phyloP scores from a whole-genome alignment of 345 rosid genomes.

The Citrus cavaleriei region DNA sequence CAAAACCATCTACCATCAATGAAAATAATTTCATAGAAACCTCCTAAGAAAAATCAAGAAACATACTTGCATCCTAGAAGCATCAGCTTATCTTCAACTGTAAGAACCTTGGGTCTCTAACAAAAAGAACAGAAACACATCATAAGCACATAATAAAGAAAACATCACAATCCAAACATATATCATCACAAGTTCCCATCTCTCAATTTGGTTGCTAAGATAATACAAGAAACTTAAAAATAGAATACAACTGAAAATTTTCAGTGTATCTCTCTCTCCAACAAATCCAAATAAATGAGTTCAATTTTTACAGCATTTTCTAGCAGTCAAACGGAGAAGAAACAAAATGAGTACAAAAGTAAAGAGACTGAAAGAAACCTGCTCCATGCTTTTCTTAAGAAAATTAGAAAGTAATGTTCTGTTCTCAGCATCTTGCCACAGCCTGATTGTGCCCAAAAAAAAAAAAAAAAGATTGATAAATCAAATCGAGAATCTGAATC shows the following conservation, averaged over 20 bases:
- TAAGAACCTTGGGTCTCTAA: conserved; percentile 88
- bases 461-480: background rate
- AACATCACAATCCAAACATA: background rate
- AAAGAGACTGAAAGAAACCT: conserved; percentile 40
- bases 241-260: background rate
- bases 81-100: conserved; percentile 77
- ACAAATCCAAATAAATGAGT: background rate
- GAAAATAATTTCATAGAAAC: background rate
- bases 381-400: conserved; percentile 61
- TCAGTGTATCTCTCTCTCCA: background rate
- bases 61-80: conserved; percentile 92
- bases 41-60: conserved; percentile 6
- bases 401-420: conserved; percentile 62
- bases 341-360: background rate
- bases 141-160: background rate
- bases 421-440: conserved; percentile 97
- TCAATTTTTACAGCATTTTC: background rate
- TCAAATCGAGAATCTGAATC: background rate
- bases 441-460: conserved; percentile 35
- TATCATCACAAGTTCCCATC: background rate
- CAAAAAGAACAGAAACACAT: conserved; percentile 16
- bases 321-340: background rate
- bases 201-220: background rate
- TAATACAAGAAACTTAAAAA: background rate
- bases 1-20: background rate